Conservation (phyloP, 208 protist genomes). For the Leishmania braziliensis region DNA sequence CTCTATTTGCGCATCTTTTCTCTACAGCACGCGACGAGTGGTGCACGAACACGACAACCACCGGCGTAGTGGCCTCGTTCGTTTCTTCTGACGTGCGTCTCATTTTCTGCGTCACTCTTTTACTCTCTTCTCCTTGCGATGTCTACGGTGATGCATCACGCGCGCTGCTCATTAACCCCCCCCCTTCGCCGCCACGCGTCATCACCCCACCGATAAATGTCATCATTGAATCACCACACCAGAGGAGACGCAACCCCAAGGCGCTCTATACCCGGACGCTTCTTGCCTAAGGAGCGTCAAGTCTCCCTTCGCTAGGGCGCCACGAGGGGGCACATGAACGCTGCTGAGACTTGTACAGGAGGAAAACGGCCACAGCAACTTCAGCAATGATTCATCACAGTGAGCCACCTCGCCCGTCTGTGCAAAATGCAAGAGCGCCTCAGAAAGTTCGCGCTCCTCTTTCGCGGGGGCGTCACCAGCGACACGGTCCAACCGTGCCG, state of each 20-base stretch:
- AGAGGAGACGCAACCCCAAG: not conserved
- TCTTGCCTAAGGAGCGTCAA: constrained; percentile 1
- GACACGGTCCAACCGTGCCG: not conserved
- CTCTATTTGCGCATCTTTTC: not conserved
- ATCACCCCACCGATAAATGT: not conserved
- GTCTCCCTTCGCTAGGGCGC: not conserved
- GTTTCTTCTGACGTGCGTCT: not conserved
- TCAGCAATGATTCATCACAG: not conserved
- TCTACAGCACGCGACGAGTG: not conserved
- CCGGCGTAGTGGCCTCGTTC: not conserved
- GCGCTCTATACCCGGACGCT: not conserved
- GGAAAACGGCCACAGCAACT: not conserved
- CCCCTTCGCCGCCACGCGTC: not conserved
- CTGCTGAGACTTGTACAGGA: not conserved
- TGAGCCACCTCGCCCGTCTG: not conserved
- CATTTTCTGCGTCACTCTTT: not conserved
- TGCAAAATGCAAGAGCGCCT: not conserved
- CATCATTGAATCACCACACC: not conserved
- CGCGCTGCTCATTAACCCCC: not conserved
- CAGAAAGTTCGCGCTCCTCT: not conserved
- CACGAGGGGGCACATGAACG: not conserved
- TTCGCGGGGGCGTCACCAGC: not conserved
- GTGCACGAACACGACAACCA: not conserved
- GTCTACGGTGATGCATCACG: not conserved
- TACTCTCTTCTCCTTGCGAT: not conserved